These are phyloP conservation scores for Mycena belliarum DNA, from an alignment of 768 basidiomycete species.

Conservation along the genomic window DNA sequence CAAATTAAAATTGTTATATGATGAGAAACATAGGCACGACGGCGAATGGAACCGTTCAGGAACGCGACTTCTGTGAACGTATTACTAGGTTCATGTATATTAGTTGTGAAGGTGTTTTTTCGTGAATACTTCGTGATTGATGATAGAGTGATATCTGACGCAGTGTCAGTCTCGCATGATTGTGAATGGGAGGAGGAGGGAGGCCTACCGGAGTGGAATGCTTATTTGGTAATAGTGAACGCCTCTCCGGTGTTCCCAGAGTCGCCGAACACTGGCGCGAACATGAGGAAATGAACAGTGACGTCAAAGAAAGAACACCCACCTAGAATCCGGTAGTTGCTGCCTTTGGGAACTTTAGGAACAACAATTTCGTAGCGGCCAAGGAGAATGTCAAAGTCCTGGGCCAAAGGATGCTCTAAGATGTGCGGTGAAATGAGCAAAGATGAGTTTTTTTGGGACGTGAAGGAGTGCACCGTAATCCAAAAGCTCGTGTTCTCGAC, in stretches of 20 bases:
- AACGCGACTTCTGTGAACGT: slow-evolving; percentile 14
- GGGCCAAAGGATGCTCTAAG: slow-evolving; percentile 38
- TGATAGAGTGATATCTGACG: too few relatives aligned
- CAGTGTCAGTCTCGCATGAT: too few relatives aligned
- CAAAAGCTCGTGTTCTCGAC: slow-evolving; percentile 28
- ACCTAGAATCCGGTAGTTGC: slow-evolving; percentile 47
- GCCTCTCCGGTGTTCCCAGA: slow-evolving; percentile 49
- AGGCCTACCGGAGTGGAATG: too few relatives aligned
- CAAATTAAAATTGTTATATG: slow-evolving; percentile 3
- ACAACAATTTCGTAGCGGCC: slow-evolving; percentile 41
- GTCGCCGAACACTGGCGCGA: slow-evolving; percentile 49
- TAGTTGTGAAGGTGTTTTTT: not conserved
- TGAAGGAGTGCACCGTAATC: slow-evolving; percentile 32
- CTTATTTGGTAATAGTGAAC: slow-evolving; percentile 47
- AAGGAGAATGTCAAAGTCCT: slow-evolving; percentile 35
- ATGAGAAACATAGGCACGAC: slow-evolving; percentile 4
- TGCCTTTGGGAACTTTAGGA: slow-evolving; percentile 37
- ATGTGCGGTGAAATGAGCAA: not conserved
- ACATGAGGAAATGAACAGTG: not conserved
- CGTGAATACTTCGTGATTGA: slow-evolving; percentile 2
- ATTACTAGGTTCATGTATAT: slow-evolving; percentile 16
- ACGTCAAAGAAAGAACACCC: slow-evolving; percentile 27
- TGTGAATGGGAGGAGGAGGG: too few relatives aligned
- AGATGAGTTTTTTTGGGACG: not conserved
- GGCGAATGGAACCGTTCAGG: slow-evolving; percentile 15